Base-by-base conservation (phyloP, 345 rosid species). In the Conringia planisiliqua region DNA sequence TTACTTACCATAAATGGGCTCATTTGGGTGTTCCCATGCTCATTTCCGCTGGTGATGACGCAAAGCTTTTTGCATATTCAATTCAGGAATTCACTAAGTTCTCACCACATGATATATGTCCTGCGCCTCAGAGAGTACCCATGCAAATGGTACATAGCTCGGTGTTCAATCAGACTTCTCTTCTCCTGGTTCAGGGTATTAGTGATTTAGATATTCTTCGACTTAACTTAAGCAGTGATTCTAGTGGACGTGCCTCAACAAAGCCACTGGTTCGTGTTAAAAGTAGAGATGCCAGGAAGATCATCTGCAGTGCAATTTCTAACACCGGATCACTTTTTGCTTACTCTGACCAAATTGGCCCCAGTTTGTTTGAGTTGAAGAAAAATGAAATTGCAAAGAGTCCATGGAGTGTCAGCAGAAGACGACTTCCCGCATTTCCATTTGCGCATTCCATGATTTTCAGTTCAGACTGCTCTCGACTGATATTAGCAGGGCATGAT, bases 41-140 rank as follows among this genome's bases (percentile, higher is more conserved):
- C 69, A 83, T 94, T 67, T 94, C 98, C 58, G 97, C 89, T 68
- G 96, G 98, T 76, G 97, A 94, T 82, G 98, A 94, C 81, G 82
- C 96, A 3, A 91, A 94, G 88, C 90, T 94, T 48, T 91, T 86
- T 82, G 98, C 96, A 7, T 91, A 91, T 86, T 88, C 96, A 36
- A 85, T 81, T 68, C 85, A 83, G 80, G 96, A 91, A 78, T 94
- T 91, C 77, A 81, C 92, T 17, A 89, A 84, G 83, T 94, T 86
- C 81, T 86, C 97, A 8, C 98, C 98, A 14, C 95, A 90, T 84
- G 97, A 94, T 81, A 86, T 94, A 35, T 94, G 97, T 79, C 97
- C 98, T 60, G 91, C 98, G 26, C 98, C 97, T 48, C 98, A 94
- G 84, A 91, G 95, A 79, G 78, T 88, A 70, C 90, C 95, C 10